Base-by-base conservation (phyloP, 768 basidiomycete genomes). In the Boletus edulis region DNA sequence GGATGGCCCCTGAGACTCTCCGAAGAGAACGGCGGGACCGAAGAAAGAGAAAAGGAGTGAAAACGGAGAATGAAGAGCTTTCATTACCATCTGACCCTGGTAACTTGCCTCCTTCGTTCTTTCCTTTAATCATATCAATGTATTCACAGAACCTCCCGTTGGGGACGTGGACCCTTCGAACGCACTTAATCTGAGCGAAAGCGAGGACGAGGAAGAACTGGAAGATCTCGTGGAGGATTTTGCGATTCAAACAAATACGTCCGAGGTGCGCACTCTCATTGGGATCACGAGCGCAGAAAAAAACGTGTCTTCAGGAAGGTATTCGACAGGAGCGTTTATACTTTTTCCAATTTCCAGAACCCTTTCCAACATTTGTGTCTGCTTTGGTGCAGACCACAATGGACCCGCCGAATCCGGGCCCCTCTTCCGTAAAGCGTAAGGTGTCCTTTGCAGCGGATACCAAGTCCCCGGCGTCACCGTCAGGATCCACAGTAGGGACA, bases 281-380 rank as follows among this genome's bases (percentile, higher is more conserved):
- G 18, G 13, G n/a, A 40, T 45, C 18, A 38, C 27, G 50, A 45
- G 48, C 39, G 18, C 24, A 22, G 17, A 20, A 45, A 29, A 38
- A 56, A 20, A 1, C n/a, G 7, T 49, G 31, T 41, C 17, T 44
- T 20, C 62, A 86, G 84, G 81, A 75, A 27, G 67, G 74, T 47
- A 60, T 79, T 37, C 78, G 77, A 49, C 85, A 84, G 69, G 86
- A 91, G 51, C 78, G 80, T 18, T 73, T 96, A 4, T 96, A 89
- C 65, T 86, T 94, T 61, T 94, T 96, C 74, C 93, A 95, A 66
- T 96, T 96, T 63, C 94, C 94, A 0, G 69, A 76, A 10, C 89
- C 91, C 0, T 94, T 97, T 71, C 93, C 94, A 0, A 78, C 75
- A 5, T 94, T 94, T 72, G 55, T 75, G 3, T 73, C 81, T 8